Base-by-base conservation (phyloP, 345 rosid genomes). In the Melaleuca quinquenervia region DNA sequence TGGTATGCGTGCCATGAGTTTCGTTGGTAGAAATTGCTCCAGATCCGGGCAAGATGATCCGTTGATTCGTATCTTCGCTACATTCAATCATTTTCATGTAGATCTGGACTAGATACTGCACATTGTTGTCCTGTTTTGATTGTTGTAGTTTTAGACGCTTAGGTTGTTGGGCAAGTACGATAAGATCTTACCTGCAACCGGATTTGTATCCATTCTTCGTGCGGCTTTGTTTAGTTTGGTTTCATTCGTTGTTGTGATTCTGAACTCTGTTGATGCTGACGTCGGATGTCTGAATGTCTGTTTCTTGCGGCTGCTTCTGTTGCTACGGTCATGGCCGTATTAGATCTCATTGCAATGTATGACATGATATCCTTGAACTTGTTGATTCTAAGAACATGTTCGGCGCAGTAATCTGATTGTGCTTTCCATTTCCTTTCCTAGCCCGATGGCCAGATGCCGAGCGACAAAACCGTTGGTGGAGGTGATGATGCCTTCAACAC, bases 401-500 rank as follows among this genome's bases (percentile, higher is more conserved):
- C 48, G 36, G 78, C 24, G 32, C 78, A 70, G 48, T 52, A 50
- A 8, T 75, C n/a, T 50, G 8, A 49, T 50, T 11, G 78, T 8
- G 32, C 45, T 76, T 32, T 27, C 18, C 11, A 32, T 16, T 3
- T 24, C 6, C 36, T 82, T 27, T 64, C 53, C 83, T 83, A 92
- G 93, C 87, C 94, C 54, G 92, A 91, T 90, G 94, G 94, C 86
- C 93, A 91, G 87, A 90, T 91, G 93, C 92, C 92, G 5, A 44
- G 91, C 52, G 93, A 90, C 52, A 87, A 85, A 84, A 90, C 93
- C 3, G 87, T 89, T 0, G 92, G 91, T 0, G 92, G 93, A 86
- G 94, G 94, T 20, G 94, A 92, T 44, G 93, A 92, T 86, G 94
- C 94, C 52, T 92, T 92, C 86, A 92, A 92, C 87, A 92, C 94